Evolutionary conservation across 2,329 filamentous ascomycete species (phyloP).

Genomic region (Raffaelea arxii): DNA sequence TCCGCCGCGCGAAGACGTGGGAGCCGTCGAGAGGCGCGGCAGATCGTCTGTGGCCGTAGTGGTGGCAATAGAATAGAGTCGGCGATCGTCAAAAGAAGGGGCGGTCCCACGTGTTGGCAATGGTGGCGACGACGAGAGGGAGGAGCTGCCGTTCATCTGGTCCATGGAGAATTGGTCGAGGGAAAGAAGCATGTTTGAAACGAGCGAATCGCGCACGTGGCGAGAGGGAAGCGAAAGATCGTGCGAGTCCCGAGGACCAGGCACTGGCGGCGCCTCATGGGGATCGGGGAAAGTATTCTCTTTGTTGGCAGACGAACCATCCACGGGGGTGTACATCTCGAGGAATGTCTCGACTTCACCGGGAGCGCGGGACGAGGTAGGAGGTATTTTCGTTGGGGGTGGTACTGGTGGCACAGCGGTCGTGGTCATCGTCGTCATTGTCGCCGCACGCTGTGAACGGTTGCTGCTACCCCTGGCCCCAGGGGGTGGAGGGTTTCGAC

Average conservation of each 20-base stretch:
- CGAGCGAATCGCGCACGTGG: conserved; percentile 77
- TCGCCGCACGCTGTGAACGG: conserved; percentile 6
- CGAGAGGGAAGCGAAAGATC: conserved; percentile 73
- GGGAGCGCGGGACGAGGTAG: conserved; percentile 15
- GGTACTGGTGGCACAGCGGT: conserved; percentile 16
- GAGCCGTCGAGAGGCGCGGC: conserved; percentile 5
- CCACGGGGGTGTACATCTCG: conserved; percentile 29
- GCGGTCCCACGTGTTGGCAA: conserved; percentile 4
- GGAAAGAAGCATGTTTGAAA: conserved; percentile 91
- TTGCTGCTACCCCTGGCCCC: conserved; percentile 4
- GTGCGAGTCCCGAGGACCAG: conserved; percentile 56
- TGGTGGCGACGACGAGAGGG: conserved; percentile 15
- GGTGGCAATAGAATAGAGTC: conserved; percentile 18
- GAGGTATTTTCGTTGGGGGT: conserved; percentile 22
- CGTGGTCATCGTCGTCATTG: conserved; percentile 1
- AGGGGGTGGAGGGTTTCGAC: conserved; percentile 14
- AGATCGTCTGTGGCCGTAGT: conserved; percentile 16
- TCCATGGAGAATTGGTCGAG: conserved; percentile 70
- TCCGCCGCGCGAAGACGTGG: conserved; percentile 4
- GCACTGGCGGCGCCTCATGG: conserved; percentile 16
- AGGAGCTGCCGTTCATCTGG: conserved; percentile 25
- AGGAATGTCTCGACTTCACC: conserved; percentile 26
- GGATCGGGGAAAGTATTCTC: conserved; percentile 20
- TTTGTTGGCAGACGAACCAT: conserved; percentile 23
- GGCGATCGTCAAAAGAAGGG: conserved; percentile 25